A percentile compares a stretch with the other conserved stretches of the same genome.
Evolutionary conservation across 169 alveolate species (phyloP).

Genomic region (Cytauxzoon felis): DNA sequence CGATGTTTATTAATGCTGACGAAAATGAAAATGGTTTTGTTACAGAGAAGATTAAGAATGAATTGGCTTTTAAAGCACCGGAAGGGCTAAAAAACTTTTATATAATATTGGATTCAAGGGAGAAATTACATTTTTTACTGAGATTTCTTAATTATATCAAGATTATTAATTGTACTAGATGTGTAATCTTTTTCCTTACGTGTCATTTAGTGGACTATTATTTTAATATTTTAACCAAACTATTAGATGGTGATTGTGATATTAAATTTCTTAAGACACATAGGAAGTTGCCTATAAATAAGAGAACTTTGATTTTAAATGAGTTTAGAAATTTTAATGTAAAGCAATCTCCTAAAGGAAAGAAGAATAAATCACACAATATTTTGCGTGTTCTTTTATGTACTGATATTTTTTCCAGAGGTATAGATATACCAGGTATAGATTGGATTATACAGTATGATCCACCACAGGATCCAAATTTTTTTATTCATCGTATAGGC

Average conservation of each 20-base stretch:
- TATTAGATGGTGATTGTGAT: not conserved
- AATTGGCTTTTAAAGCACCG: constrained; percentile 33
- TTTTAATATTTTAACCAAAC: constrained; percentile 12
- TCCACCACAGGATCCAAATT: constrained; percentile 86
- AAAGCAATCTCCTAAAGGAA: not conserved
- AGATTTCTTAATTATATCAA: constrained; percentile 19
- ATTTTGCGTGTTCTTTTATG: constrained; percentile 74
- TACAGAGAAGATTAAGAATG: not conserved
- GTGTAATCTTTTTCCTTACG: constrained; percentile 69
- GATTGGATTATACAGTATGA: constrained; percentile 92
- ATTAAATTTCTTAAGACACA: constrained; percentile 72
- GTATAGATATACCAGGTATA: constrained; percentile 90
- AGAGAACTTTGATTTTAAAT: constrained; percentile 36
- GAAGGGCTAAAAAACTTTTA: constrained; percentile 43
- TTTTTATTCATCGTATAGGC: constrained; percentile 97
- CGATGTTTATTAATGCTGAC: constrained; percentile 44
- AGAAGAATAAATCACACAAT: not conserved
- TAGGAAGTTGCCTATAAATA: constrained; percentile 76
- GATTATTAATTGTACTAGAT: constrained; percentile 30
- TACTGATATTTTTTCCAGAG: constrained; percentile 93
- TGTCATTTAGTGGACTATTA: constrained; percentile 69
- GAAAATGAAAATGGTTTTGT: not conserved
- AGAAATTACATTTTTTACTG: constrained; percentile 36
- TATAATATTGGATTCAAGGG: constrained; percentile 27
- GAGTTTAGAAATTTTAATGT: not conserved